A percentile compares a stretch with the other conserved stretches of the same genome.
Conservation (phyloP, 345 rosid genomes). For the Eucalyptus viminalis region DNA sequence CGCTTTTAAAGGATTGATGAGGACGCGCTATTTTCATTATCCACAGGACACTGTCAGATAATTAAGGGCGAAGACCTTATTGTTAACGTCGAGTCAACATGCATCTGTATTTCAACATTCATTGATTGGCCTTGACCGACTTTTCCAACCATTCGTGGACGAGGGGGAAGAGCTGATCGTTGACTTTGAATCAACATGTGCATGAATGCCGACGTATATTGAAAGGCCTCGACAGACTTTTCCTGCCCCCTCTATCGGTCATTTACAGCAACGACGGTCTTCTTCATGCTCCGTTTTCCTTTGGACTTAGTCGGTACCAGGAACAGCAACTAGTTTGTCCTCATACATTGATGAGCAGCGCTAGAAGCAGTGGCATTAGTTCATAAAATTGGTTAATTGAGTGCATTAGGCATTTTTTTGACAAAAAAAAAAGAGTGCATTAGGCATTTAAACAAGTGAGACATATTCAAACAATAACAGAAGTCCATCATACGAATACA, state of each 20-base stretch:
- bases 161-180: too few species aligned
- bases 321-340: neutral
- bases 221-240: neutral
- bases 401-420: too few species aligned
- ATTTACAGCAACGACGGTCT: neutral
- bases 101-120: neutral
- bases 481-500: neutral
- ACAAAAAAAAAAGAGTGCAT: too few species aligned
- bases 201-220: too few species aligned
- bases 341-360: neutral
- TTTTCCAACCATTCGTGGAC: neutral
- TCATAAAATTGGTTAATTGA: too few species aligned
- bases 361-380: neutral
- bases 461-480: neutral
- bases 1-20: neutral
- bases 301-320: neutral
- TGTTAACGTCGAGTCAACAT: neutral
- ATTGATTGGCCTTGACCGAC: neutral
- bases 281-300: neutral
- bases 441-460: neutral
- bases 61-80: neutral
- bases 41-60: too few species aligned
- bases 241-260: neutral
- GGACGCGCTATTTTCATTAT: too few species aligned
- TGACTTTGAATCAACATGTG: too few species aligned